Evolutionary conservation across 441 rosid species (phyloP), one percentile per base, ranked within the genome.

Genomic region (Populus hybrid): DNA sequence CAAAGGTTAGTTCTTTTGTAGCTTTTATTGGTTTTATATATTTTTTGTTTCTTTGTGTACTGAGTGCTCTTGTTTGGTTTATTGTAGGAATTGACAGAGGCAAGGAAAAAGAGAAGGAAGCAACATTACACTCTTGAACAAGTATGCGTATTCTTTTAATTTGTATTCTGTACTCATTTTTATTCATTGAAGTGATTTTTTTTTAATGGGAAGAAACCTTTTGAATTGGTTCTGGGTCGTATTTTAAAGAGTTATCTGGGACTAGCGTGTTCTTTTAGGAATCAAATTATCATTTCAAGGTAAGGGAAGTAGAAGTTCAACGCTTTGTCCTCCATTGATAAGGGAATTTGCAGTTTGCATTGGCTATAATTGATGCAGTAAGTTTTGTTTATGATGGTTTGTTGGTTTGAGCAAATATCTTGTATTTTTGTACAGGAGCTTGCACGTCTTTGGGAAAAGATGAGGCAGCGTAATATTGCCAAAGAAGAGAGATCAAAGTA

Each of bases 401-500:
- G 8, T 72, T 34, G 16, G 46, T 42, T 79, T 50, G 61, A 32
- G 7, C 50, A 40, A 63, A 64, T 75, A 40, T 42, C 3, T 76
- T 73, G 50, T 67, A 21, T 42, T 66, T 73, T 67, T 69, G 67
- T 53, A 50, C 79, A 96, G 99, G 99, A 96, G 89, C 98, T 94
- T 85, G 94, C 89, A 12, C 74, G 85, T 79, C 83, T 94, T 1
- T 96, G 98, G 97, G 99, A 94, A 83, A 92, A 91, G 89, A 92
- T 92, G 94, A 91, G 98, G 78, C 92, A 86, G 67, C 98, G 92
- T 24, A 86, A 94, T 76, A 89, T 94, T 84, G 90, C 86, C 66
- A 90, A 96, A 82, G 96, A 92, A 77, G 91, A 93, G 24, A 88
- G 98, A 84, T 89, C 91, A 46, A 88, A 89, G 98, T 96, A 87